These are phyloP conservation scores for Teunomyces tritomae DNA, from an alignment of 805 yeast species.

Conservation along the genomic window DNA sequence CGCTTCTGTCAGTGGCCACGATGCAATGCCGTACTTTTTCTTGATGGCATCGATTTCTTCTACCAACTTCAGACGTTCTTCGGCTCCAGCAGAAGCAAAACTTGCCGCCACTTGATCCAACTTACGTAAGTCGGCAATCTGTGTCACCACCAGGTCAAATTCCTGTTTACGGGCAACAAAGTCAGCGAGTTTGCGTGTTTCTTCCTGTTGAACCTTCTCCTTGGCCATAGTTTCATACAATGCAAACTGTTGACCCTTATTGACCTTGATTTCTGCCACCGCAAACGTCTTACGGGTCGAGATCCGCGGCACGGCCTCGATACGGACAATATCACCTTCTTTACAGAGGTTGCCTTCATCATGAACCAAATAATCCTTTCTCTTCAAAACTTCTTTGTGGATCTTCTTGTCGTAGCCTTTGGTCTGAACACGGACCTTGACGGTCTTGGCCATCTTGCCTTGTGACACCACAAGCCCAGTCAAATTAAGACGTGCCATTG, in stretches of 20 bases:
- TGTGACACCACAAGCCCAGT: conserved; percentile 92
- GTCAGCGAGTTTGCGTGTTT: conserved; percentile 50
- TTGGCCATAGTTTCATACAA: conserved; percentile 73
- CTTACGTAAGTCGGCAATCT: conserved; percentile 37
- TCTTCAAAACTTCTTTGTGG: conserved; percentile 71
- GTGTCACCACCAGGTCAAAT: conserved; percentile 23
- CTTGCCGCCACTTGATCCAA: conserved; percentile 30
- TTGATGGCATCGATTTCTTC: conserved; percentile 36
- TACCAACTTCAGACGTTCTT: conserved; percentile 21
- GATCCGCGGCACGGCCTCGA: conserved; percentile 83
- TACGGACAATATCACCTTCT: conserved; percentile 94
- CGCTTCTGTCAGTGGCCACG: conserved; percentile 44
- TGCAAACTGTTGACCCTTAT: conserved; percentile 90
- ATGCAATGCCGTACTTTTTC: conserved; percentile 32
- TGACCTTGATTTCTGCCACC: conserved; percentile 84
- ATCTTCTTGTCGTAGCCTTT: conserved; percentile 68
- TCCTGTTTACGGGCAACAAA: conserved; percentile 47
- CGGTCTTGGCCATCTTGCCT: conserved; percentile 94
- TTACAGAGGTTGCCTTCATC: conserved; percentile 90
- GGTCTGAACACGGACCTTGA: conserved; percentile 84
- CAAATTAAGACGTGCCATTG: conserved; percentile 87
- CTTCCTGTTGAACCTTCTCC: conserved; percentile 63
- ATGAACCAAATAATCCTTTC: conserved; percentile 86
- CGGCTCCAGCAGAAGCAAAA: conserved; percentile 18
- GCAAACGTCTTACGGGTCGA: conserved; percentile 83